A percentile compares a stretch with the other conserved stretches of the same genome.
phyloP scores from a whole-genome alignment of 225 moss, liverwort and hornwort species.

The Bryoerythrophyllum caledonicum region DNA sequence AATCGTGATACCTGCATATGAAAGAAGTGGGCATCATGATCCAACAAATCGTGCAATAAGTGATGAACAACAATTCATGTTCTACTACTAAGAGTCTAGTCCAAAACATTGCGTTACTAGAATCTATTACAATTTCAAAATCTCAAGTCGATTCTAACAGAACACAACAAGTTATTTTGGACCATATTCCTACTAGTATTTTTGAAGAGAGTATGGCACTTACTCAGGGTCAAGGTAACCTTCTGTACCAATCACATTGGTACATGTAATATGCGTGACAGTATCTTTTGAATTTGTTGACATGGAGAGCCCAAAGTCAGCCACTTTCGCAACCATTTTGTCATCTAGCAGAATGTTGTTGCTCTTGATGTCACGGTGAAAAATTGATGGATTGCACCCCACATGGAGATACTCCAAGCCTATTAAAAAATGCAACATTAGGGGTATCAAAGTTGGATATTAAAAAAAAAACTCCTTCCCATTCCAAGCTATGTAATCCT shows the following conservation, averaged over 20 bases:
- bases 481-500: too few species aligned
- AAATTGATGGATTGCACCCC: slow-evolving; percentile 21
- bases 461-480: too few species aligned
- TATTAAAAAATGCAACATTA: neutral
- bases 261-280: slow-evolving; percentile 33
- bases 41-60: neutral
- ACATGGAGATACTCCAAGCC: slow-evolving; percentile 28
- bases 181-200: too few species aligned
- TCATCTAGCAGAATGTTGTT: slow-evolving; percentile 27
- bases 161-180: too few species aligned
- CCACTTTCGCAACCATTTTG: slow-evolving; percentile 14
- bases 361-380: slow-evolving; percentile 34
- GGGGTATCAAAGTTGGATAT: too few species aligned
- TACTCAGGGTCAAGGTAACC: slow-evolving; percentile 50
- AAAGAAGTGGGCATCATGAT: neutral
- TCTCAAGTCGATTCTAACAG: too few species aligned
- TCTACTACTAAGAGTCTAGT: too few species aligned
- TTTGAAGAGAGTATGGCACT: neutral
- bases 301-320: slow-evolving; percentile 45
- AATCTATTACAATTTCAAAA: too few species aligned
- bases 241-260: slow-evolving; percentile 37
- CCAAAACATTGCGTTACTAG: too few species aligned
- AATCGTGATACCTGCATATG: slow-evolving; percentile 40
- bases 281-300: slow-evolving; percentile 14
- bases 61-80: neutral